Base-by-base conservation (phyloP, 208 protist genomes). In the Wallacemonas sp. region DNA sequence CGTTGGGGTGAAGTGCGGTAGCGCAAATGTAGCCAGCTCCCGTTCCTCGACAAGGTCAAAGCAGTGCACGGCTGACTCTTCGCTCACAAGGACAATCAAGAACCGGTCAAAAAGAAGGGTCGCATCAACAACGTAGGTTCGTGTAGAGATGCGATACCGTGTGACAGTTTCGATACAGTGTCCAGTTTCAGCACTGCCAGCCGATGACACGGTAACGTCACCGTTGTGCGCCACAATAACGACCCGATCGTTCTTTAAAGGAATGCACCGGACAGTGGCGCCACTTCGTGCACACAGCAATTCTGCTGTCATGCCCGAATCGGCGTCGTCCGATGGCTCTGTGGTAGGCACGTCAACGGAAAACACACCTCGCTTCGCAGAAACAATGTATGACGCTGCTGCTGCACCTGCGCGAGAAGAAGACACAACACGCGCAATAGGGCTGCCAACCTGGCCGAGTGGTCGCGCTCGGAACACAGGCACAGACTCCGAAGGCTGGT, bases 81-180 rank as follows among this genome's bases (percentile, higher is more conserved):
- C 0, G 15, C 19, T 51, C 45, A 22, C 45, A 51, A 51, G 45
- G 17, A 51, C 45, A 51, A 51, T 51, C 22, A 51, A 22, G 19
- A 51, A 51, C 8, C 45, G 45, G 38, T 63, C 68, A 38, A 49
- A 66, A 15, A 68, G 0, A 22, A 66, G 58, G 15, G 22, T 36
- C 17, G 58, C 66, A 33, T 71, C 66, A n/a, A 66, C 39, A 11
- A 33, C 24, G 15, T 8, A n/a, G 45, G 66, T 58, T 0, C 30
- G 33, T 9, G 24, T 34, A 11, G 44, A 27, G 22, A 45, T 17
- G 66, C 31, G 34, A n/a, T 33, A 33, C 12, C 19, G 9, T 14
- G 14, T 12, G 26, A 47, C 62, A 9, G 28, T 11, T n/a, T n/a
- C n/a, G n/a, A n/a, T n/a, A n/a, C n/a, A n/a, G n/a, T n/a, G n/a